Conservation (phyloP, 164 flowering plant species). For the Dillenia turbinata region DNA sequence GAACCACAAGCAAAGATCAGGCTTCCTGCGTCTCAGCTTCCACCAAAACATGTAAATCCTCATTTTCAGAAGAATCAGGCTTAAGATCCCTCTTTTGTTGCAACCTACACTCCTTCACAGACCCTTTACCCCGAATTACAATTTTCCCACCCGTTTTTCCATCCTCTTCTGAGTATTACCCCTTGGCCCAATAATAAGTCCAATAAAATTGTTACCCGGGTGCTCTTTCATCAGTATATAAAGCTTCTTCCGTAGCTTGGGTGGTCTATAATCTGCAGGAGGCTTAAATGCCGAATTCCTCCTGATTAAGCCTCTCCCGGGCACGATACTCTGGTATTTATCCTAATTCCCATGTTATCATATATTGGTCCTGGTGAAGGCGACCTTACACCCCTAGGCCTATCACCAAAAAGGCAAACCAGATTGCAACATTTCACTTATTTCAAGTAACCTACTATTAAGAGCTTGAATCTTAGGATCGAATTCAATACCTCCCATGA, state of each 20-base stretch:
- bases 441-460: conserved; percentile 73
- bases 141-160: conserved; percentile 97
- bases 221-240: conserved; percentile 94
- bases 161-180: conserved; percentile 97
- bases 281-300: conserved; percentile 92
- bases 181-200: conserved; percentile 94
- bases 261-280: conserved; percentile 91
- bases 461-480: conserved; percentile 86
- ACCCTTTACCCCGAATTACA: conserved; percentile 94
- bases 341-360: conserved; percentile 88
- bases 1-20: too few relatives aligned
- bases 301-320: conserved; percentile 71
- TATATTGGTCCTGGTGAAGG: conserved; percentile 94
- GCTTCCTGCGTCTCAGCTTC: conserved; percentile 92
- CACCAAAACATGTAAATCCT: conserved; percentile 93
- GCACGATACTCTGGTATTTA: conserved; percentile 91
- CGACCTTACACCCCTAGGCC: conserved; percentile 86
- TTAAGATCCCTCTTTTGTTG: conserved; percentile 84
- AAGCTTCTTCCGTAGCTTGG: conserved; percentile 88
- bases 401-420: conserved; percentile 75
- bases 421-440: conserved; percentile 67
- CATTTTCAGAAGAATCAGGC: conserved; percentile 80
- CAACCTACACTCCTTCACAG: conserved; percentile 85
- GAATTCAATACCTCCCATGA: conserved; percentile 91
- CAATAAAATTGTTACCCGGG: conserved; percentile 93